A percentile compares a stretch with the other conserved stretches of the same genome.
These are phyloP conservation scores for Cenchrus purpureus DNA, from an alignment of 176 grass and related monocot species.

Conservation along the genomic window DNA sequence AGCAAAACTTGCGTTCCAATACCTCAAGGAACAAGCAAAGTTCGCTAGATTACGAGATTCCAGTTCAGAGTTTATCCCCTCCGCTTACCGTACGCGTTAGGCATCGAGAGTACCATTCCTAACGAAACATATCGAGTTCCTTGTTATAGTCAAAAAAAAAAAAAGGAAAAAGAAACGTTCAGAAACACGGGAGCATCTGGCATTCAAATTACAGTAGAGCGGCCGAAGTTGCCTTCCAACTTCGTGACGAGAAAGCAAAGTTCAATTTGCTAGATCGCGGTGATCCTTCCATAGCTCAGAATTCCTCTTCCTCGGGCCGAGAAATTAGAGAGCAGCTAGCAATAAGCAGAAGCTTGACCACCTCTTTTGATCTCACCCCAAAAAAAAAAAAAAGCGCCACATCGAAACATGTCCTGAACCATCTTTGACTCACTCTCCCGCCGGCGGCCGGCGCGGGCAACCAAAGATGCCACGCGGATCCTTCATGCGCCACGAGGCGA, in stretches of 20 bases:
- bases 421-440: not conserved
- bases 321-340: not conserved
- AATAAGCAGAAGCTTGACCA: not conserved
- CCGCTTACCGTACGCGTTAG: no score
- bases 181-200: not conserved
- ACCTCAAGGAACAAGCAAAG: not conserved
- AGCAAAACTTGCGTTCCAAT: not conserved
- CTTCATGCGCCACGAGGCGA: not conserved
- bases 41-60: not conserved
- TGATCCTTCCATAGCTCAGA: not conserved
- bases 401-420: not conserved
- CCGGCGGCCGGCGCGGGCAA: not conserved
- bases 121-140: not conserved
- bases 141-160: not conserved
- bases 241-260: not conserved
- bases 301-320: not conserved
- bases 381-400: not conserved
- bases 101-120: not conserved
- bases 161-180: not conserved
- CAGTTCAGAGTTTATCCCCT: no score
- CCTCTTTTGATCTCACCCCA: not conserved
- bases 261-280: not conserved
- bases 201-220: not conserved
- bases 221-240: not conserved
- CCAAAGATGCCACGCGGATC: not conserved